Evolutionary conservation across 2,329 filamentous ascomycete species (phyloP).

Genomic region (Dactylellina leptospora): DNA sequence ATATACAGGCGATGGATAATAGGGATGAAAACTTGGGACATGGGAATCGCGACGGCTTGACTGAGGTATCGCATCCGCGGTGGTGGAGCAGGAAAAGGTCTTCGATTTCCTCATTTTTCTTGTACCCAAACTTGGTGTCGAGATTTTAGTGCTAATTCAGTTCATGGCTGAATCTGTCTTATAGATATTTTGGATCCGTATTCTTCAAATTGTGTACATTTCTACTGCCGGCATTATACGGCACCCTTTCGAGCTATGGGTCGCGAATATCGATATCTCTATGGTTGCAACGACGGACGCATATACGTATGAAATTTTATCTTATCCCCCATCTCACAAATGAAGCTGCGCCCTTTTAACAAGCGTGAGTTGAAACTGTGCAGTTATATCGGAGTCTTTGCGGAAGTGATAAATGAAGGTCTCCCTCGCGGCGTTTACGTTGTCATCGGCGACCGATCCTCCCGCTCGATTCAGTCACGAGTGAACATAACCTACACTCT

Average conservation of each 20-base stretch:
- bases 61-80: no score
- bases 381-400: slow-evolving; percentile 74
- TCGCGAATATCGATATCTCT: slow-evolving; percentile 73
- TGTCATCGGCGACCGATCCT: slow-evolving; percentile 72
- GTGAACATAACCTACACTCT: slow-evolving; percentile 71
- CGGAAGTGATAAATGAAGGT: slow-evolving; percentile 76
- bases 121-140: no score
- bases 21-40: no score
- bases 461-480: slow-evolving; percentile 65
- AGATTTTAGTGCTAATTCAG: no score
- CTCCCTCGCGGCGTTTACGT: slow-evolving; percentile 74
- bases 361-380: neutral
- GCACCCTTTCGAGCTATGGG: slow-evolving; percentile 74
- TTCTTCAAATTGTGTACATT: slow-evolving; percentile 72
- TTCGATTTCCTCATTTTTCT: no score
- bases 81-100: no score
- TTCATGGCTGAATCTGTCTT: no score
- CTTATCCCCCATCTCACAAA: neutral
- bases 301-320: slow-evolving; percentile 52
- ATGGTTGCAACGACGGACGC: slow-evolving; percentile 71
- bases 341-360: no score
- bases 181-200: slow-evolving; percentile 67
- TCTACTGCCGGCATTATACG: slow-evolving; percentile 72
- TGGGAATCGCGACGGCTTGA: no score
- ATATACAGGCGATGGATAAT: no score